Evolutionary conservation across 495 filamentous ascomycete genomes (phyloP).

Genomic region (Parachaetomium inaequale): DNA sequence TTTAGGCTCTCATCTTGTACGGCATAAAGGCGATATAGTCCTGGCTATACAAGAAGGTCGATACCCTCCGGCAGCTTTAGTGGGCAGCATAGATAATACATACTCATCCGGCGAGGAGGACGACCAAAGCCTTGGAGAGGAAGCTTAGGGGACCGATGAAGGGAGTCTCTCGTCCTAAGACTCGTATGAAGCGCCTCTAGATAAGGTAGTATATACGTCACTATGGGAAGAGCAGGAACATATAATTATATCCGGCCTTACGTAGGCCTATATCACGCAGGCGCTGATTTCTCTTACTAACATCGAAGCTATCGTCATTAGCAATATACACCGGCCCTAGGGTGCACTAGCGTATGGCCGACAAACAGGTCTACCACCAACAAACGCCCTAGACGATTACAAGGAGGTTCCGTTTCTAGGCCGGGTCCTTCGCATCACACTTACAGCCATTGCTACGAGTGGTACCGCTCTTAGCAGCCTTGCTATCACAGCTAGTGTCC

Average conservation of each 20-base stretch:
- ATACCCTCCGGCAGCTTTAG: background rate
- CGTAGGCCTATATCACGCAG: background rate
- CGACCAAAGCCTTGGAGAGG: background rate
- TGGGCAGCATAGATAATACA: background rate
- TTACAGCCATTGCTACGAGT: slow-evolving; percentile 3
- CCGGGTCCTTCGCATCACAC: background rate
- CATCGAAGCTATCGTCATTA: slow-evolving; percentile 1
- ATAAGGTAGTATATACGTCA: background rate
- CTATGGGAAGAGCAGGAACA: slow-evolving; percentile 3
- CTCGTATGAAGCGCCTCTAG: background rate
- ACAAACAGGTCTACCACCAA: slow-evolving; percentile 2
- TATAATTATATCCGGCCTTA: background rate
- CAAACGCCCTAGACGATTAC: background rate
- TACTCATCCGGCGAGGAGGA: slow-evolving; percentile 2
- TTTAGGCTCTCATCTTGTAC: background rate
- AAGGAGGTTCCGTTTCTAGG: slow-evolving; percentile 1
- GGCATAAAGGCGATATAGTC: background rate
- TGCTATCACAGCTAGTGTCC: background rate
- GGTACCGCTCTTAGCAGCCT: background rate
- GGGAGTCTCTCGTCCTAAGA: background rate
- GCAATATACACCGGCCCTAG: background rate
- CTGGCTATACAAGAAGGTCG: slow-evolving; percentile 1
- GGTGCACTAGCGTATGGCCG: background rate
- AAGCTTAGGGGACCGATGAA: background rate
- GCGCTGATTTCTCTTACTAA: background rate